Conservation (phyloP, 106 monocot genomes). For the Gastrodia elata region DNA sequence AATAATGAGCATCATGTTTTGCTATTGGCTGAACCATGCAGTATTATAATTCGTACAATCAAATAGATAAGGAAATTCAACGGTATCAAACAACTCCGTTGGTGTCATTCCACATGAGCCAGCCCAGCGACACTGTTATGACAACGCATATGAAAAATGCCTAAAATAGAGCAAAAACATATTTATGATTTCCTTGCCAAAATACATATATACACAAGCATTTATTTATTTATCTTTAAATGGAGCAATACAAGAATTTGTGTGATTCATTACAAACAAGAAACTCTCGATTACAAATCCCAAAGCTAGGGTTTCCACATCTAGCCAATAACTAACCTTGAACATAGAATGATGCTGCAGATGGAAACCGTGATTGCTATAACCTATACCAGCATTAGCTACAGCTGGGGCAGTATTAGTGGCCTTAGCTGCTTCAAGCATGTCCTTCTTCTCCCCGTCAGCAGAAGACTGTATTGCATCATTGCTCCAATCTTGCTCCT, state of each 20-base stretch:
- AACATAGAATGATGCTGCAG: constrained; percentile 81
- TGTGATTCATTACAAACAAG: not conserved
- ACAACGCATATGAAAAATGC: not conserved
- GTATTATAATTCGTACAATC: not conserved
- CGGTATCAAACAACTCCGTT: not conserved
- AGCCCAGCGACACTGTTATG: not conserved
- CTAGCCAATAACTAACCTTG: constrained; percentile 64
- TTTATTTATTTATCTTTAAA: not conserved
- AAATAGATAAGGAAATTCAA: not conserved
- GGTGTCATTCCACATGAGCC: not conserved
- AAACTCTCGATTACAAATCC: constrained; percentile 6
- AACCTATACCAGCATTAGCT: constrained; percentile 28
- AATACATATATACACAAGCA: too few species aligned
- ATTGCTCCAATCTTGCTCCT: constrained; percentile 73
- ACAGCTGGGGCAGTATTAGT: constrained; percentile 16
- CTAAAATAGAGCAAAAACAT: not conserved
- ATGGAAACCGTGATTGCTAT: constrained; percentile 59
- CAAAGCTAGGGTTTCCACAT: not conserved
- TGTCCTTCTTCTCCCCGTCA: constrained; percentile 72
- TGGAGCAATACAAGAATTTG: not conserved
- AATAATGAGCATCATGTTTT: not conserved
- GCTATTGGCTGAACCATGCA: not conserved
- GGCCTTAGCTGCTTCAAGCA: constrained; percentile 32
- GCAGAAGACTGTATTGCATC: constrained; percentile 28
- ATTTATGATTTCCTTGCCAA: not conserved